A percentile compares a stretch with the other conserved stretches of the same genome.
These are phyloP conservation scores for Cladosporium sp. DNA, from an alignment of 2,329 filamentous ascomycete species.

Conservation along the genomic window DNA sequence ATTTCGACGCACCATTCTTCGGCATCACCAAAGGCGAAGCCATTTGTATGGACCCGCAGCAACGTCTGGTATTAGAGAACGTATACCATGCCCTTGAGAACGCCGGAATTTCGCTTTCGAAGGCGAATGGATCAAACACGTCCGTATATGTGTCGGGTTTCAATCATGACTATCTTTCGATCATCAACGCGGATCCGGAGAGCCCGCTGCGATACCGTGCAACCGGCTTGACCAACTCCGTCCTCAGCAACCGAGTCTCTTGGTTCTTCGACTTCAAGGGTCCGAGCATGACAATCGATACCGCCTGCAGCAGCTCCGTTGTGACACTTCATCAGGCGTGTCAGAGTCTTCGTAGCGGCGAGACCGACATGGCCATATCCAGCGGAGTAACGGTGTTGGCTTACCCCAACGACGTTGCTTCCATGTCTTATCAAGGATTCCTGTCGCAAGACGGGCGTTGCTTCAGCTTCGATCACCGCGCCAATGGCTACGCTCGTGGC, in stretches of 20 bases:
- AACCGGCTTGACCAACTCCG: constrained; percentile 23
- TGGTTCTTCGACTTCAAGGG: constrained; percentile 25
- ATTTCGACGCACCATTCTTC: constrained; percentile 33
- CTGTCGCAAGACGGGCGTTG: constrained; percentile 35
- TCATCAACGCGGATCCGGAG: constrained; percentile 27
- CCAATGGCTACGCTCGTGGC: constrained; percentile 44
- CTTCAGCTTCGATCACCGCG: constrained; percentile 38
- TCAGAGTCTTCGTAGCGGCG: constrained; percentile 19
- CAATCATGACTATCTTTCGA: constrained; percentile 25
- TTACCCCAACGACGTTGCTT: constrained; percentile 13
- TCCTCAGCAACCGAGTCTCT: constrained; percentile 23
- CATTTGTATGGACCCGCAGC: constrained; percentile 33
- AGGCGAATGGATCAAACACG: constrained; percentile 21
- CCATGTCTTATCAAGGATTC: constrained; percentile 27
- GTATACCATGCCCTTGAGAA: constrained; percentile 23
- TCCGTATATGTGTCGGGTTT: constrained; percentile 29
- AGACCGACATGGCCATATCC: constrained; percentile 20
- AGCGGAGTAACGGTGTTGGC: constrained; percentile 14
- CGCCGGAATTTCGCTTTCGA: constrained; percentile 17
- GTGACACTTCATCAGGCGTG: constrained; percentile 22
- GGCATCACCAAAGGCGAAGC: constrained; percentile 27
- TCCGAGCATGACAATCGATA: constrained; percentile 24
- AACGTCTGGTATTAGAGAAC: constrained; percentile 29
- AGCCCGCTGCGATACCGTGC: constrained; percentile 25
- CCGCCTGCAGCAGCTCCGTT: constrained; percentile 20